Conservation (phyloP, 805 yeast genomes). For the Pichia nanzhaoensis region DNA sequence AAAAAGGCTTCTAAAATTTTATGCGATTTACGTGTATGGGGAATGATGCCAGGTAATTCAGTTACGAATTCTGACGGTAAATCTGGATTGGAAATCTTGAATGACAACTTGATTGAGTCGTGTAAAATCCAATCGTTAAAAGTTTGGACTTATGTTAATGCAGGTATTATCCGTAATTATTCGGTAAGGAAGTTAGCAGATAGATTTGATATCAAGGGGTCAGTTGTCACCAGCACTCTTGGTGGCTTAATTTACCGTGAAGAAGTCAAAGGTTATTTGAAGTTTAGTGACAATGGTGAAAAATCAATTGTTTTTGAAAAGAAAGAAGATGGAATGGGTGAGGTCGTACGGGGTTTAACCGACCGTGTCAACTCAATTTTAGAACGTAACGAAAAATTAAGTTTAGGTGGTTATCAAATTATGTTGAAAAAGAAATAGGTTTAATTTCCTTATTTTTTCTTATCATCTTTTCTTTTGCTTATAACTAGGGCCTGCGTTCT, state of each 20-base stretch:
- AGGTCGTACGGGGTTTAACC: slow-evolving; percentile 75
- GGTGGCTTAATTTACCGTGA: slow-evolving; percentile 70
- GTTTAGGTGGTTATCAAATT: slow-evolving; percentile 63
- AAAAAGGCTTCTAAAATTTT: slow-evolving; percentile 63
- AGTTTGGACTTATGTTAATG: slow-evolving; percentile 85
- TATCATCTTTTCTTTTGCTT: background rate
- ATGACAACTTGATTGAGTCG: slow-evolving; percentile 65
- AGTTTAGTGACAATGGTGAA: slow-evolving; percentile 55
- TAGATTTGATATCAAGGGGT: slow-evolving; percentile 56
- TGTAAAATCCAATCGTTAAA: slow-evolving; percentile 87
- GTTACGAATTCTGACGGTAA: slow-evolving; percentile 34
- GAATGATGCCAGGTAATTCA: slow-evolving; percentile 35
- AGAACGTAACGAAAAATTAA: slow-evolving; percentile 80
- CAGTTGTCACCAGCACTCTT: slow-evolving; percentile 54
- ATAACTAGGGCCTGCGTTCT: background rate
- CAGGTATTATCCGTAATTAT: slow-evolving; percentile 65
- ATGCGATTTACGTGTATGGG: slow-evolving; percentile 79
- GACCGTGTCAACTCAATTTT: slow-evolving; percentile 72
- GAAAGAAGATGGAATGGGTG: slow-evolving; percentile 80
- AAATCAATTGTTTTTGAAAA: slow-evolving; percentile 63
- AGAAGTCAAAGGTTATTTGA: slow-evolving; percentile 71
- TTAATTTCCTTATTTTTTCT: background rate
- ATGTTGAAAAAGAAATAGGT: slow-evolving; percentile 13
- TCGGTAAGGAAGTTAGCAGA: slow-evolving; percentile 59
- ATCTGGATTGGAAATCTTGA: slow-evolving; percentile 53